phyloP scores from a whole-genome alignment of 495 filamentous ascomycete species.

The Endocarpon pusillum region DNA sequence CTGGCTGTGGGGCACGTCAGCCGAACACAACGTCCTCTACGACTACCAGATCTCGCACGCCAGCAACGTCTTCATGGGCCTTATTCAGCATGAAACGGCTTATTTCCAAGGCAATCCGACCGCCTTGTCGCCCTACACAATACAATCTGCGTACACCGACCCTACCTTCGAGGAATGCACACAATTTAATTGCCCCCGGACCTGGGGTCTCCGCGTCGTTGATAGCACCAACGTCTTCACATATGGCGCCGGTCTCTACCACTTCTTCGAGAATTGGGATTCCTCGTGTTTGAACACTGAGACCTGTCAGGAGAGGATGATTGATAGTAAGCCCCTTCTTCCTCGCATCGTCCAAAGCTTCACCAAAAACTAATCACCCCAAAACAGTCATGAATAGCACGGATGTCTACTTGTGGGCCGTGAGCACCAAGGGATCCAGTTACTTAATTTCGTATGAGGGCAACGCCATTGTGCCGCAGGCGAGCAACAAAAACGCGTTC shows the following conservation, averaged over 20 bases:
- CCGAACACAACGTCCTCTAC: conserved; percentile 64
- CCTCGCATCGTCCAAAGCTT: no score
- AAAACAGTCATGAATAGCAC: no score
- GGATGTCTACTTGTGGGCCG: no score
- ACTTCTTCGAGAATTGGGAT: conserved; percentile 51
- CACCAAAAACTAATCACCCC: no score
- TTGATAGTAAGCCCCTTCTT: no score
- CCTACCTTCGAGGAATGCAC: conserved; percentile 39
- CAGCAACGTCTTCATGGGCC: conserved; percentile 51
- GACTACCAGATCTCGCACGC: conserved; percentile 66
- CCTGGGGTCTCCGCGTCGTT: conserved; percentile 50
- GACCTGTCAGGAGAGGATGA: no score
- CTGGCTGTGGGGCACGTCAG: conserved; percentile 40
- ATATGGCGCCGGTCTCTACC: conserved; percentile 60
- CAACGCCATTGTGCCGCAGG: no score
- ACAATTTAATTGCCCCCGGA: conserved; percentile 25
- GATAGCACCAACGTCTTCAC: conserved; percentile 39
- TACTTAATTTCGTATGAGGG: no score
- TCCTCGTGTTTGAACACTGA: conserved; percentile 28
- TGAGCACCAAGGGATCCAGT: no score
- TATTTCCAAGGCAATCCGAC: conserved; percentile 50
- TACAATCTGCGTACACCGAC: conserved; percentile 30
- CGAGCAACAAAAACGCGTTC: no score
- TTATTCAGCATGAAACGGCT: conserved; percentile 74
- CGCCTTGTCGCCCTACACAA: conserved; percentile 39